A percentile compares a stretch with the other conserved stretches of the same genome.
phyloP scores from a whole-genome alignment of 1,284 basidiomycete species.

The Cutaneotrichosporon mucoides region DNA sequence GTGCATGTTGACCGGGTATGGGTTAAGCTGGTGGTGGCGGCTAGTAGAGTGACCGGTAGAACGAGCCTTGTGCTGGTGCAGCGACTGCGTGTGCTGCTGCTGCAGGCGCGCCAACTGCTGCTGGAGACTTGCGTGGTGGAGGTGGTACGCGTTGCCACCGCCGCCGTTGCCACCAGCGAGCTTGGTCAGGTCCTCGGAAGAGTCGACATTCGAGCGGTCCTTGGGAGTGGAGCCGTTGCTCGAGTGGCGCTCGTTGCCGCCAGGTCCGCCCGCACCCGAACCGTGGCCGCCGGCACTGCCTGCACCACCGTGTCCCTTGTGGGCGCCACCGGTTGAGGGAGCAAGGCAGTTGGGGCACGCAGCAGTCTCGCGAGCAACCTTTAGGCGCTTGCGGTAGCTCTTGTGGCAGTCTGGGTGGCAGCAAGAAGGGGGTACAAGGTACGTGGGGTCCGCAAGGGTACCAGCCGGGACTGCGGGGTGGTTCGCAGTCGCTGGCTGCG shows the following conservation, averaged over 20 bases:
- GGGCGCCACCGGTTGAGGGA: conserved; percentile 12
- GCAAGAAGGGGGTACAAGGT: conserved; percentile 51
- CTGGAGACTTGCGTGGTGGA: conserved; percentile 38
- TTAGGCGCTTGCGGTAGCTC: conserved; percentile 51
- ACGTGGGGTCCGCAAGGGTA: conserved; percentile 49
- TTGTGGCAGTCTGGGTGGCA: conserved; percentile 54
- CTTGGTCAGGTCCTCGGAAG: conserved; percentile 34
- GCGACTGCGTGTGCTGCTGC: conserved; percentile 34
- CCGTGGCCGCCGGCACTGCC: conserved; percentile 22
- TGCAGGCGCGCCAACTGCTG: conserved; percentile 37
- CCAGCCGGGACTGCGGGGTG: conserved; percentile 49
- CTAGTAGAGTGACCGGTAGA: neutral
- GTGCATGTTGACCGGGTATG: conserved; percentile 42
- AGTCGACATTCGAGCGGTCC: conserved; percentile 36
- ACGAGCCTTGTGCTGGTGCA: conserved; percentile 9
- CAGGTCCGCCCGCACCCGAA: conserved; percentile 10
- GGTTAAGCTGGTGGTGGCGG: conserved; percentile 31
- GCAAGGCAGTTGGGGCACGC: conserved; percentile 48
- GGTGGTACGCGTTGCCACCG: conserved; percentile 29
- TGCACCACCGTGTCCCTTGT: conserved; percentile 23
- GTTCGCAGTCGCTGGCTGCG: conserved; percentile 44
- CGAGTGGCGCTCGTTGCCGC: conserved; percentile 33
- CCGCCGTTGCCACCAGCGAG: conserved; percentile 21
- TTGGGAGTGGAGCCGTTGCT: conserved; percentile 43
- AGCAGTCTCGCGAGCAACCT: conserved; percentile 49